Evolutionary conservation across 192 early-diverging fungal genomes (phyloP), one percentile per base, ranked within the genome.

Genomic region (Coemansia sp.): DNA sequence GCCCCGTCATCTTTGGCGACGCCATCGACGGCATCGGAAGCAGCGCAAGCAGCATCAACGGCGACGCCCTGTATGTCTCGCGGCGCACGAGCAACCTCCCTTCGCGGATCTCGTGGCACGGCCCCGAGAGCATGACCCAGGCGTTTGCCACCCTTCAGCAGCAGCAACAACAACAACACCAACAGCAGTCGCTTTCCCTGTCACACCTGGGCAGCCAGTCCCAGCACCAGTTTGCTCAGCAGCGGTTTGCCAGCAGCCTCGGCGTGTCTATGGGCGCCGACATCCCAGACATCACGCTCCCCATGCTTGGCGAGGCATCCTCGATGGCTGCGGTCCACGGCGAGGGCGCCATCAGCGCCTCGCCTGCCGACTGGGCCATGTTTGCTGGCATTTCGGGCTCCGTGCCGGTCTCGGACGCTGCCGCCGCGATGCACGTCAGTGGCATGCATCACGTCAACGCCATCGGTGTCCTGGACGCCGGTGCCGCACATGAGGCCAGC

Each of bases 91-190:
- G 32, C 6, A 56, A 63, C 45, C 18, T 56, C 46, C 64, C 44
- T 47, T 58, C 72, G 22, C 51, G 72, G 35, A 49, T 75, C 19
- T 75, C 72, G 47, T 75, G 72, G 72, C 72, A 75, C 32, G 72
- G 72, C 3, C 33, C 72, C 13, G 72, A 75, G 22, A 75, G 59
- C 45, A 51, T 75, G 49, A 52, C 43, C 11, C 72, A 75, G 43
- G 64, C 64, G 2, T 66, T 75, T 37, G 47, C 54, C 36, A 51
- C 46, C 24, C 13, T 59, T 9, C 72, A 67, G 22, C 56, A 70
- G 23, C 70, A 63, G 47, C 67, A 59, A 14, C 34, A 39, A 19
- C 61, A 64, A n/a, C 53, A 46, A 14, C 41, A 52, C 11, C 52
- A 54, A 13, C 52, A 52, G 25, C 50, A 40, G 6, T 32, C 11